Percentiles rank a stretch among this genome's conserved stretches.
phyloP scores from a whole-genome alignment of 2,329 filamentous ascomycete species.

The Colletotrichum simmondsii region DNA sequence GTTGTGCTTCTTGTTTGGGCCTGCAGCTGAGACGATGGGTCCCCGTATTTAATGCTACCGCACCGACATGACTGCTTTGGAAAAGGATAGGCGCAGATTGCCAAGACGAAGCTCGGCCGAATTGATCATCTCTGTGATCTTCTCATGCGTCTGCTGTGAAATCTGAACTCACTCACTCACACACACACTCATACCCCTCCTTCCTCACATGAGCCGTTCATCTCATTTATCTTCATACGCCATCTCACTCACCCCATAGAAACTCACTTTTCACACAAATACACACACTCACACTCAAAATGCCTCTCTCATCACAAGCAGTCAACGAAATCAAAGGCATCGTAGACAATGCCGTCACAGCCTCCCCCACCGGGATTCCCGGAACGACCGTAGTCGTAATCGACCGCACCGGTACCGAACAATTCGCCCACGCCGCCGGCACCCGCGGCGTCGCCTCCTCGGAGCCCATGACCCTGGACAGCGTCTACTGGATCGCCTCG shows the following conservation, averaged over 20 bases:
- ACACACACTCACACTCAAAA: background rate
- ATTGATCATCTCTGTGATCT: background rate
- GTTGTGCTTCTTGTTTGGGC: background rate
- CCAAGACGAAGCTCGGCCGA: background rate
- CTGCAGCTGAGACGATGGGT: background rate
- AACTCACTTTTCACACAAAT: too few species aligned
- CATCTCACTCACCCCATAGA: background rate
- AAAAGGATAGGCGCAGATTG: background rate
- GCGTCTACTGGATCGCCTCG: constrained; percentile 69
- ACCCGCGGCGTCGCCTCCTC: constrained; percentile 53
- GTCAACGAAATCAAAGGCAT: constrained; percentile 35
- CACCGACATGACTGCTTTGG: background rate
- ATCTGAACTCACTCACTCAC: background rate
- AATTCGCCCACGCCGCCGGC: constrained; percentile 60
- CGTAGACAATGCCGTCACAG: constrained; percentile 49
- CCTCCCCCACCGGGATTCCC: constrained; percentile 53
- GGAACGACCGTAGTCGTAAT: constrained; percentile 58
- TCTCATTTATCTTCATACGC: background rate
- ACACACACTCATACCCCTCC: background rate
- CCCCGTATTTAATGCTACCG: background rate
- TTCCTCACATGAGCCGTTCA: background rate
- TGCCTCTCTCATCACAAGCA: constrained; percentile 25
- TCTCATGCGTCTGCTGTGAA: background rate
- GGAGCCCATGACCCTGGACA: constrained; percentile 69
- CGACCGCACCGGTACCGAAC: constrained; percentile 57